Percentiles rank a stretch among this genome's conserved stretches.
phyloP scores from a whole-genome alignment of 768 basidiomycete genomes.

The Macrolepiota fuliginosa region DNA sequence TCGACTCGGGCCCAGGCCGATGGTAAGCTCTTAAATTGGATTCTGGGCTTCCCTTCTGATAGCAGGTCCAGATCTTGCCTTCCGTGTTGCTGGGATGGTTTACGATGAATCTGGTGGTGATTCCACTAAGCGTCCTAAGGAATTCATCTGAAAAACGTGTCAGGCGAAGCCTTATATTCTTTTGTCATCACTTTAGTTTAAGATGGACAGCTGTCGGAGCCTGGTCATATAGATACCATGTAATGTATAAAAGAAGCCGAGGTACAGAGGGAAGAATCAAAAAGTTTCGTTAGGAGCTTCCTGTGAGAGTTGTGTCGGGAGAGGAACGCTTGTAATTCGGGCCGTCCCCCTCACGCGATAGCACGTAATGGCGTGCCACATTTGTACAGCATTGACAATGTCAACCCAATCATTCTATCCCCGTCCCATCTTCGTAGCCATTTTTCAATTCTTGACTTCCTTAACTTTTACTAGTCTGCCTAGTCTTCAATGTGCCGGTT shows the following conservation, averaged over 20 bases:
- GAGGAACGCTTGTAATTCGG: background rate
- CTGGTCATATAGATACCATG: background rate
- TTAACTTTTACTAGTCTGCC: background rate
- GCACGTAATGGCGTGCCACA: constrained; percentile 27
- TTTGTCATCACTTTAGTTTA: background rate
- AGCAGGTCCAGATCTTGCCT: constrained; percentile 65
- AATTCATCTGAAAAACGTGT: constrained; percentile 55
- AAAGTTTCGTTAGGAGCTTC: background rate
- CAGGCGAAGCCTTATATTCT: background rate
- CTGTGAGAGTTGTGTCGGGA: background rate
- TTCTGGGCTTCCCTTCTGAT: constrained; percentile 8
- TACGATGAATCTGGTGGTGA: constrained; percentile 86
- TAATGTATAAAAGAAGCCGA: background rate
- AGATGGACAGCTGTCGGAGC: background rate
- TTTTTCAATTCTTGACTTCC: background rate
- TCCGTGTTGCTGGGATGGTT: constrained; percentile 80
- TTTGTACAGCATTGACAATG: background rate
- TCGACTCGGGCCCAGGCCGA: constrained; percentile 70
- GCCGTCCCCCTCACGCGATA: constrained; percentile 28
- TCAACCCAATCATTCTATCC: constrained; percentile 3
- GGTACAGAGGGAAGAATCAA: background rate
- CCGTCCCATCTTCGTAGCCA: constrained; percentile 3
- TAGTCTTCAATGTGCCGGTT: constrained; percentile 70
- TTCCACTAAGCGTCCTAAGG: constrained; percentile 68
- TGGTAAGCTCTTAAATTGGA: constrained; percentile 51